Evolutionary conservation across 2,329 filamentous ascomycete genomes (phyloP), one percentile per base, ranked within the genome.

Genomic region (Dactylonectria macrodidyma): DNA sequence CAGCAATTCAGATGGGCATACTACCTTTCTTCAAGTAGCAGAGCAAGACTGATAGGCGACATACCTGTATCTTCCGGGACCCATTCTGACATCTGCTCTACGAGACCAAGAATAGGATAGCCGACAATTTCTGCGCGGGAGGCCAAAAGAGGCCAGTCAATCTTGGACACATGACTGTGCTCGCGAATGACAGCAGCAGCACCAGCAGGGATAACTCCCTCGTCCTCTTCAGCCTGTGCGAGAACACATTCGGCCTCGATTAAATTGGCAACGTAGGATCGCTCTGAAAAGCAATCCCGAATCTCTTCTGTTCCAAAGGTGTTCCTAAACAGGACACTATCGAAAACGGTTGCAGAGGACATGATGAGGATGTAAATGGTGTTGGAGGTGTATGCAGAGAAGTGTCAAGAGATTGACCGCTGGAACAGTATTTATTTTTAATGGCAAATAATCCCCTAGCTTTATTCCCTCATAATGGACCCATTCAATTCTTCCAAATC

Each of bases 221-320:
- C 83, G 50, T 80, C 78, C 2, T 85, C 84, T 69, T 88, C 84
- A 16, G 86, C 86, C 66, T 85, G 81, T 7, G 86, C 85, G 12
- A 88, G 77, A 7, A 86, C 86, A 5, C 84, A 84, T 76, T 88
- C 86, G 6, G 84, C 85, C 50, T 87, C 83, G 10, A 88, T 81
- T 63, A 86, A 83, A 56, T 83, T 82, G 24, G 81, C 76, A 36
- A 87, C 81, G 70, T 87, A 88, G 16, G 85, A 81, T 67, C 81
- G 80, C 66, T 88, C 86, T 47, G 84, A 82, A 75, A 88, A 88
- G 57, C 85, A 80, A 68, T 86, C 55, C 80, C 86, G 81, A 48
- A 87, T 85, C 71, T 87, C 85, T 8, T 86, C 81, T 1, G 85
- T 87, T n/a, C 86, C 85, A 62, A 87, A 88, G 3, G 87, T 78